Base-by-base conservation (phyloP, 495 filamentous ascomycete species). In the Penicillium odoratum region DNA sequence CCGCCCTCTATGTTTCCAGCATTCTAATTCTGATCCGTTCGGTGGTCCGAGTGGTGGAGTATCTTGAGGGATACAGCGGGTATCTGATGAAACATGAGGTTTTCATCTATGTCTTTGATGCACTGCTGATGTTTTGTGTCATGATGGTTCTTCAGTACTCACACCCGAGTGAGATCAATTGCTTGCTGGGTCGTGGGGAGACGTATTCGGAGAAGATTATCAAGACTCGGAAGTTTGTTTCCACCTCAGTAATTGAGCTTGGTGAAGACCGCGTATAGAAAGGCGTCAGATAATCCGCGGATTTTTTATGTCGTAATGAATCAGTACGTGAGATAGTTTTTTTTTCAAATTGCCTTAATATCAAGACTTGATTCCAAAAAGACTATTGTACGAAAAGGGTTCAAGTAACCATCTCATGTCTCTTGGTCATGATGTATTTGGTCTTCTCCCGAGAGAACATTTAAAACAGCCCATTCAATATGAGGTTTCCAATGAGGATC, bases 31-130 rank as follows among this genome's bases (percentile, higher is more conserved):
- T 90, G 51, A 61, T 88, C 3, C 79, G 88, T 6, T 83, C 76
- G 7, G 56, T 89, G 7, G 82, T 88, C 61, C 77, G 88, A 26
- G 74, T 86, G 18, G 69, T 86, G 11, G 88, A 90, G 71, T 91
- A 85, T 54, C 25, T 79, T 0, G 70, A 82, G 65, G 86, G 88
- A 0, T 66, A 78, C 36, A 70, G 76, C 10, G 83, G 84, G 7
- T 77, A 70, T 57, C 31, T 83, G 29, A 63, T 86, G 58, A 62
- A 50, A 16, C 74, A 83, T 42, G 87, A 90, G 69, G 78, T 75
- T 48, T 82, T 81, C 56, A 63, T 89, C 51, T 90, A 88, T 62
- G 61, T 85, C 3, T 88, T 89, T 58, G 87, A 91, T 64, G 72
- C 78, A 13, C 46, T 77, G 44, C 59, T 84, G 44, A 89, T 91